Percentiles rank a stretch among this genome's conserved stretches.
Conservation (phyloP, 352 stramenopile genomes). For the Phytophthora kernoviae region DNA sequence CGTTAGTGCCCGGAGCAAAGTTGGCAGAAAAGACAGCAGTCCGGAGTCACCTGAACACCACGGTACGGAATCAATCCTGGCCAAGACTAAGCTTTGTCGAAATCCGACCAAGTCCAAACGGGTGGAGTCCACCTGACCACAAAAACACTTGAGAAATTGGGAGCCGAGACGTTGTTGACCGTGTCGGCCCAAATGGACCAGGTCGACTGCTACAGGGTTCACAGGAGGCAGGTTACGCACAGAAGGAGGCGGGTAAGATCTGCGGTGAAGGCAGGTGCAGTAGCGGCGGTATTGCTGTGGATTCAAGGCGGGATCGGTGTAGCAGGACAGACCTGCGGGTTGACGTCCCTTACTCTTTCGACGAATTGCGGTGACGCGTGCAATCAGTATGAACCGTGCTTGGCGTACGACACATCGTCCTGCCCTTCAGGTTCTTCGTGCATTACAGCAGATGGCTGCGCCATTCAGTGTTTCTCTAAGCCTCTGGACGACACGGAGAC, state of each 20-base stretch:
- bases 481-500: conserved; percentile 22
- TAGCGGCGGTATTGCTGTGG: conserved; percentile 18
- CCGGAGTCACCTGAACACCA: conserved; percentile 9
- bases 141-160: conserved; percentile 4
- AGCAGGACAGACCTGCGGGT: conserved; percentile 16
- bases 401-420: conserved; percentile 38
- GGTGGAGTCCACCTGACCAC: background rate
- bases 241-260: background rate
- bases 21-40: conserved; percentile 34
- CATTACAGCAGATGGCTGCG: conserved; percentile 32
- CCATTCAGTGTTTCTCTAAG: conserved; percentile 55
- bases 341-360: conserved; percentile 38
- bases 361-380: conserved; percentile 51
- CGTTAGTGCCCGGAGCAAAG: conserved; percentile 25
- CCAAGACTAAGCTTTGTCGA: conserved; percentile 11
- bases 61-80: conserved; percentile 3
- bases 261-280: conserved; percentile 13
- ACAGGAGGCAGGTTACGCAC: conserved; percentile 13
- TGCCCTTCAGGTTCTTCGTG: conserved; percentile 36
- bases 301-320: conserved; percentile 9
- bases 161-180: too few relatives aligned
- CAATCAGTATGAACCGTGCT: conserved; percentile 49
- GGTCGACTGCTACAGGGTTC: conserved; percentile 6
- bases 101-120: background rate
- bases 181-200: conserved; percentile 9